Evolutionary conservation across 257 asterid species (phyloP), one percentile per base, ranked within the genome.

Genomic region (Gentiana macrophylla): DNA sequence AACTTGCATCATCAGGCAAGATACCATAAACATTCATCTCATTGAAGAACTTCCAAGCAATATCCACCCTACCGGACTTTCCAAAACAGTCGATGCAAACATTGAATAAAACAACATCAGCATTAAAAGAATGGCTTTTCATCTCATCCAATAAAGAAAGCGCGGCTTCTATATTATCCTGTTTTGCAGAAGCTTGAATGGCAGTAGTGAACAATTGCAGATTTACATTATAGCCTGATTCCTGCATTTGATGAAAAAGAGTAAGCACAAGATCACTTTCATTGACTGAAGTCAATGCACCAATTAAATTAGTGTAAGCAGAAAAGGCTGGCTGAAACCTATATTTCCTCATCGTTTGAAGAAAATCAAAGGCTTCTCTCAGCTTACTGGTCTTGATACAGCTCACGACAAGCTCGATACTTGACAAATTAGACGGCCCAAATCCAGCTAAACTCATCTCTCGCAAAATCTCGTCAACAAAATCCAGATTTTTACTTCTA

Each of bases 61-160:
- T 81, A 66, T 85, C 95, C 32, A 89, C 85, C 59, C 83, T 83
- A 38, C 94, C 97, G 48, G 71, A 80, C 73, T 85, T 89, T 41
- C 97, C 94, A 66, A 89, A 89, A 63, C 89, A 79, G 69, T 89
- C 85, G 0, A 88, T 86, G 55, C 97, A 88, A 49, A 85, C 95
- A 7, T 89, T 88, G 57, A 80, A 88, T 9, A 88, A 86, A 67
- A 83, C 95, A 41, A 85, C 77, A 49, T 85, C 97, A 4, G 85
- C 91, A 50, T 80, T 79, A 54, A 67, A 69, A 4, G 84, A 78
- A 57, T 72, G 79, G 75, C 85, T 77, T 77, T 85, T 89, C 94
- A 83, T 76, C 75, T 83, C 89, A 32, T 79, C 94, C 63, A 89
- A 64, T 52, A 89, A 74, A 36, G 89, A 72, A 48, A 89, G 84